Evolutionary conservation across 2,329 filamentous ascomycete genomes (phyloP).

Genomic region (Botrytis pseudocinerea): DNA sequence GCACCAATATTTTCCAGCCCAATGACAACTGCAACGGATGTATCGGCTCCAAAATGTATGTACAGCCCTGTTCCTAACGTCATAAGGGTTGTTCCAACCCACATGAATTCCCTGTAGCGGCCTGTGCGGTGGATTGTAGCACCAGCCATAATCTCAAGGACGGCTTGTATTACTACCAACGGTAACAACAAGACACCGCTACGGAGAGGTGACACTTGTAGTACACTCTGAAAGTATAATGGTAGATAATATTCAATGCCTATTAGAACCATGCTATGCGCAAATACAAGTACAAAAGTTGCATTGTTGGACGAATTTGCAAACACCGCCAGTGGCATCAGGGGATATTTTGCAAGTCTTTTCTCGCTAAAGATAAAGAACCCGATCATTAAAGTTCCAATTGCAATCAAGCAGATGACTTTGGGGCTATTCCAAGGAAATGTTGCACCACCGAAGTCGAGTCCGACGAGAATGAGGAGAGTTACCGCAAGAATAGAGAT

Average conservation of each 20-base stretch:
- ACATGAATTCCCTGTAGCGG: constrained; percentile 49
- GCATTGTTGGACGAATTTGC: constrained; percentile 56
- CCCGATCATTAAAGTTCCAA: constrained; percentile 56
- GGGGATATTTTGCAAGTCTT: constrained; percentile 69
- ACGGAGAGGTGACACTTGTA: constrained; percentile 66
- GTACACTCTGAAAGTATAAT: constrained; percentile 80
- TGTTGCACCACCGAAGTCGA: constrained; percentile 76
- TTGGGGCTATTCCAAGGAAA: constrained; percentile 71
- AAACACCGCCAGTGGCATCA: constrained; percentile 76
- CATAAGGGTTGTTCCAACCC: constrained; percentile 46
- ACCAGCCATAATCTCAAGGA: constrained; percentile 60
- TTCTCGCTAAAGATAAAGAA: constrained; percentile 69
- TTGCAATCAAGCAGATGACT: constrained; percentile 76
- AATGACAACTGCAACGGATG: constrained; percentile 46
- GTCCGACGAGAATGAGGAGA: constrained; percentile 78
- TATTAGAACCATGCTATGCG: constrained; percentile 56
- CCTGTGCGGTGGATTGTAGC: constrained; percentile 64
- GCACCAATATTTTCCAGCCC: constrained; percentile 52
- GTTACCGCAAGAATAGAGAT: constrained; percentile 69
- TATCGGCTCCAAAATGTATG: constrained; percentile 44
- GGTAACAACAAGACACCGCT: constrained; percentile 76
- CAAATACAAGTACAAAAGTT: constrained; percentile 8
- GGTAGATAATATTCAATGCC: constrained; percentile 47
- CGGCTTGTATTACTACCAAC: constrained; percentile 62
- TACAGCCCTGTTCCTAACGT: constrained; percentile 48